Evolutionary conservation across 108 stramenopile species (phyloP).

Genomic region (Epipyxis sp.): DNA sequence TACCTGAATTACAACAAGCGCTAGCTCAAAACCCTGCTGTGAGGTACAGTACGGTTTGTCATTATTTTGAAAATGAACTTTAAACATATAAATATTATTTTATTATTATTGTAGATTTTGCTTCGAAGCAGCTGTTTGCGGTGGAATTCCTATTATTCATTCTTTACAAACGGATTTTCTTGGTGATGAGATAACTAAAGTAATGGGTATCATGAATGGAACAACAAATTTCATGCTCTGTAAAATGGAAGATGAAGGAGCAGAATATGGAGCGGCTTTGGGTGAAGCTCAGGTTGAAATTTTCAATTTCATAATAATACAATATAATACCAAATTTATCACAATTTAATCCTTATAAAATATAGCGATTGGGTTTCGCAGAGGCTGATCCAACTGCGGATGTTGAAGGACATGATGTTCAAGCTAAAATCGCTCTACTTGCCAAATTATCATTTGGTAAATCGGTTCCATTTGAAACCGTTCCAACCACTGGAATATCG

Average conservation of each 20-base stretch:
- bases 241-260: constrained; percentile 83
- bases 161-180: constrained; percentile 85
- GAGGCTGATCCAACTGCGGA: constrained; percentile 76
- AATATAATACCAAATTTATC: too few relatives aligned
- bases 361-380: constrained; percentile 71
- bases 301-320: too few relatives aligned
- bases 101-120: constrained; percentile 53
- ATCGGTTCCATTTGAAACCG: constrained; percentile 59
- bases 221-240: constrained; percentile 98
- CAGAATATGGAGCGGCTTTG: constrained; percentile 82
- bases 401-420: constrained; percentile 83
- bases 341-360: constrained; percentile 74
- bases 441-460: constrained; percentile 81
- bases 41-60: constrained; percentile 32
- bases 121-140: constrained; percentile 93
- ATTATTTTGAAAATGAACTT: constrained; percentile 46
- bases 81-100: neutral
- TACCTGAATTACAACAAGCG: constrained; percentile 76
- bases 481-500: constrained; percentile 76
- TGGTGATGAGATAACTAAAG: constrained; percentile 74
- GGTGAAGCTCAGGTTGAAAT: constrained; percentile 70
- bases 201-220: constrained; percentile 90
- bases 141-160: constrained; percentile 93
- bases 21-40: neutral
- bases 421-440: constrained; percentile 79